phyloP scores from a whole-genome alignment of 768 basidiomycete species.

The Boletales sp. region DNA sequence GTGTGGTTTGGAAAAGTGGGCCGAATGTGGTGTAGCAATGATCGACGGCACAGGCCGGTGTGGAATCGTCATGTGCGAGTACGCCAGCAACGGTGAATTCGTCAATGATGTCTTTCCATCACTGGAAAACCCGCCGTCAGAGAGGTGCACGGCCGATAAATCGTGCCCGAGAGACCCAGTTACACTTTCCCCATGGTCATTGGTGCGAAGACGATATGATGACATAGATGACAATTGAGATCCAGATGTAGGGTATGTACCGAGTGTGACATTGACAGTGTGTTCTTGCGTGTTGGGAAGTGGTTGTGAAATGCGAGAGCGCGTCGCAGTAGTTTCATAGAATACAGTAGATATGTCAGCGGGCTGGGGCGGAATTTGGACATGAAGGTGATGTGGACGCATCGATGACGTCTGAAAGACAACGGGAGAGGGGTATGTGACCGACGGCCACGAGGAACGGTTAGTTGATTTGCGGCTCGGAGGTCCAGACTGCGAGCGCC shows the following conservation, averaged over 20 bases:
- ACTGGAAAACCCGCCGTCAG: slow-evolving; percentile 11
- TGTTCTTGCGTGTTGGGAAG: slow-evolving; percentile 17
- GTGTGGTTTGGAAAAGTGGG: slow-evolving; percentile 15
- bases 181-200: slow-evolving; percentile 9
- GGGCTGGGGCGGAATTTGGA: slow-evolving; percentile 27
- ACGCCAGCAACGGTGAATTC: slow-evolving; percentile 12
- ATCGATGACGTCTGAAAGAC: slow-evolving; percentile 43
- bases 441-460: slow-evolving; percentile 38
- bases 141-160: slow-evolving; percentile 18
- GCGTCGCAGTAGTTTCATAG: slow-evolving; percentile 54
- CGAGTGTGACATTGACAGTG: slow-evolving; percentile 20
- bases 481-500: slow-evolving; percentile 44
- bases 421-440: slow-evolving; percentile 43
- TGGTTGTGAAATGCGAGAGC: slow-evolving; percentile 22
- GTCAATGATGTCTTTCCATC: slow-evolving; percentile 4
- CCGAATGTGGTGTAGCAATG: slow-evolving; percentile 36
- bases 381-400: slow-evolving; percentile 30
- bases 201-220: slow-evolving; percentile 26
- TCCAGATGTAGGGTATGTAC: slow-evolving; percentile 29
- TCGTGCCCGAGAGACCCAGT: slow-evolving; percentile 20
- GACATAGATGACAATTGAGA: slow-evolving; percentile 33
- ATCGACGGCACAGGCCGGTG: slow-evolving; percentile 49
- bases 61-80: slow-evolving; percentile 27
- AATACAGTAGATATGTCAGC: slow-evolving; percentile 58
- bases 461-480: slow-evolving; percentile 34